Evolutionary conservation across 768 basidiomycete genomes (phyloP).

Genomic region (Xerocomus potaroensis): DNA sequence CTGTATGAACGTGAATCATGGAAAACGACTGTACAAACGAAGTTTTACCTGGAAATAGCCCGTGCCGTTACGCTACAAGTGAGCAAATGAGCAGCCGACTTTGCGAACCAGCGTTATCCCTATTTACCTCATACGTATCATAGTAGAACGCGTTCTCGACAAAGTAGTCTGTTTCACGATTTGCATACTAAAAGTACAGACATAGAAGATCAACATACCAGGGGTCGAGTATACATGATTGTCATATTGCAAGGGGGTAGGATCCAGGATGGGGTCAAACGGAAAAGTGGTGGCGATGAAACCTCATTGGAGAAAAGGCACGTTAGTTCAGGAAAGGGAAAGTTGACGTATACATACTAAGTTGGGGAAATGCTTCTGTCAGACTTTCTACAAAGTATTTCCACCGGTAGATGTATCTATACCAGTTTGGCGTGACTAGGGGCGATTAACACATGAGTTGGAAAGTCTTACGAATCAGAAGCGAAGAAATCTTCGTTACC

Average conservation of each 20-base stretch:
- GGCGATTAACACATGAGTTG: background rate
- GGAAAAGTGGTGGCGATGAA: slow-evolving; percentile 53
- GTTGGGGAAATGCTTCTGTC: slow-evolving; percentile 44
- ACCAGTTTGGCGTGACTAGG: too few species aligned
- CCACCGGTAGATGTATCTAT: slow-evolving; percentile 56
- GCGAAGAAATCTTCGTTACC: slow-evolving; percentile 57
- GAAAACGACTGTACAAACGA: background rate
- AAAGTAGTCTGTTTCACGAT: slow-evolving; percentile 36
- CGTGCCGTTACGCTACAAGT: slow-evolving; percentile 49
- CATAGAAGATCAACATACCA: background rate
- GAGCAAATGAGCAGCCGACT: background rate
- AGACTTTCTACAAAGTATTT: slow-evolving; percentile 42
- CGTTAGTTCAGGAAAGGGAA: background rate
- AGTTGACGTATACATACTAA: slow-evolving; percentile 35
- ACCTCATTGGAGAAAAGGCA: slow-evolving; percentile 31
- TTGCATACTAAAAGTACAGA: background rate
- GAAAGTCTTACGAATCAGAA: slow-evolving; percentile 29
- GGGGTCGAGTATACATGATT: slow-evolving; percentile 58
- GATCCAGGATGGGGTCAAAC: slow-evolving; percentile 42
- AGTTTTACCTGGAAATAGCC: slow-evolving; percentile 43
- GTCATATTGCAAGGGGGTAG: slow-evolving; percentile 51
- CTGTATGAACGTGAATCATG: slow-evolving; percentile 7
- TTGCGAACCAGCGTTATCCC: background rate
- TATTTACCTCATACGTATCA: slow-evolving; percentile 42
- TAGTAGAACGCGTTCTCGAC: slow-evolving; percentile 47